phyloP scores from a whole-genome alignment of 2,329 filamentous ascomycete species.

The Xylaria sp. region DNA sequence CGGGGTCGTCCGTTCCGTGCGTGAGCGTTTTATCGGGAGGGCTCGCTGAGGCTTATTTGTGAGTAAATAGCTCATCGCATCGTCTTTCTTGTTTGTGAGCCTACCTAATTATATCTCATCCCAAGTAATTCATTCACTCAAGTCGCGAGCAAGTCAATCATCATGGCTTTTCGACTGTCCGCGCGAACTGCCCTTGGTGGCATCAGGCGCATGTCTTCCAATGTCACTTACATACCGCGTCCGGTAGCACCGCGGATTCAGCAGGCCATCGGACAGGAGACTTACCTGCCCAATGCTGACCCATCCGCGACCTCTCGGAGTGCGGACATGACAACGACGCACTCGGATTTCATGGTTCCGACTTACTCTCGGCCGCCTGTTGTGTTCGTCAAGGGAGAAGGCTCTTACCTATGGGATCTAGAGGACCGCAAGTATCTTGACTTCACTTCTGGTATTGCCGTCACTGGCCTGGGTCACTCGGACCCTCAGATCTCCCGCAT shows the following conservation, averaged over 20 bases:
- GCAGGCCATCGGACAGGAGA: conserved; percentile 26
- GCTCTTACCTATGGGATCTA: conserved; percentile 83
- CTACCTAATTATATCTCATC: background rate
- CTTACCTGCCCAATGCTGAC: conserved; percentile 31
- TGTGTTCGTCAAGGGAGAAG: conserved; percentile 83
- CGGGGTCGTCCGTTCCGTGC: background rate
- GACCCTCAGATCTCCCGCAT: conserved; percentile 72
- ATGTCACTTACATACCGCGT: conserved; percentile 11
- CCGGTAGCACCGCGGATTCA: conserved; percentile 19
- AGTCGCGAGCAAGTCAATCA: conserved; percentile 6
- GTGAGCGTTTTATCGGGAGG: background rate
- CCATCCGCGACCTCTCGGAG: conserved; percentile 42
- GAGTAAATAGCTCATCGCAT: background rate
- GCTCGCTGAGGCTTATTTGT: background rate
- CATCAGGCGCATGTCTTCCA: conserved; percentile 25
- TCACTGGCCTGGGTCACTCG: conserved; percentile 87
- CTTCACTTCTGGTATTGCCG: conserved; percentile 92
- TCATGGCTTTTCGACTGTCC: conserved; percentile 30
- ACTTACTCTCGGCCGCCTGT: conserved; percentile 89
- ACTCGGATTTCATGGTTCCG: conserved; percentile 85
- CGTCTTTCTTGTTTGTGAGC: background rate
- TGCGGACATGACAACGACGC: conserved; percentile 65
- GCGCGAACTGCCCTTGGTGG: conserved; percentile 20
- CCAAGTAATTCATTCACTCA: background rate
- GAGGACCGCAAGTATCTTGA: conserved; percentile 88